Evolutionary conservation across 495 filamentous ascomycete genomes (phyloP).

Genomic region (Durotheca rogersii): DNA sequence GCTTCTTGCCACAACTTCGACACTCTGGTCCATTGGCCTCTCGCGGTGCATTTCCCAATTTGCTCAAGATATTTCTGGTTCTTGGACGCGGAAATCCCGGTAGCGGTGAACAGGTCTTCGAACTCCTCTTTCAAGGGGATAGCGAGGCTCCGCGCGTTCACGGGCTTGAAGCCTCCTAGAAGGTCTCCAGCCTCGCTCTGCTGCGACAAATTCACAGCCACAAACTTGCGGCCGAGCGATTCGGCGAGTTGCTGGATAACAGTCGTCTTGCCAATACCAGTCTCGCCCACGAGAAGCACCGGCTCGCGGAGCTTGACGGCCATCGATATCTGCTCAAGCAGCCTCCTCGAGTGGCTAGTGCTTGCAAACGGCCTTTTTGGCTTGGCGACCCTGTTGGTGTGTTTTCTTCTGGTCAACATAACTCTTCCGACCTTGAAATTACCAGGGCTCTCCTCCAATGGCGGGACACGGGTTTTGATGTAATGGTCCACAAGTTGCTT

Average conservation of each 20-base stretch:
- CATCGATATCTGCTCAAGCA: slow-evolving; percentile 82
- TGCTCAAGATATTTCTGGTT: slow-evolving; percentile 83
- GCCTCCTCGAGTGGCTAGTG: slow-evolving; percentile 66
- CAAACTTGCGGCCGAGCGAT: slow-evolving; percentile 75
- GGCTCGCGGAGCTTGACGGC: slow-evolving; percentile 83
- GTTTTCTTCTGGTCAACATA: slow-evolving; percentile 50
- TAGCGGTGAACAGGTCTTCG: slow-evolving; percentile 79
- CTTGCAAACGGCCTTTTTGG: slow-evolving; percentile 64
- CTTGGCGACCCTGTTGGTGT: slow-evolving; percentile 44
- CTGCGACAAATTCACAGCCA: slow-evolving; percentile 92
- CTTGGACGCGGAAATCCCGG: slow-evolving; percentile 75
- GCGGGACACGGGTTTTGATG: slow-evolving; percentile 65
- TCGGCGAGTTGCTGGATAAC: slow-evolving; percentile 90
- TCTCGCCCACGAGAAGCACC: slow-evolving; percentile 91
- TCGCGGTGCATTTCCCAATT: slow-evolving; percentile 73
- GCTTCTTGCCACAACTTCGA: slow-evolving; percentile 88
- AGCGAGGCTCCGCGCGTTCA: slow-evolving; percentile 82
- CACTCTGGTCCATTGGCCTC: slow-evolving; percentile 78
- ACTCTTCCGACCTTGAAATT: slow-evolving; percentile 68
- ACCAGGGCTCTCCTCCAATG: slow-evolving; percentile 57
- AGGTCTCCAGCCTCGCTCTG: slow-evolving; percentile 95
- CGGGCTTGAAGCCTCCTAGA: slow-evolving; percentile 92
- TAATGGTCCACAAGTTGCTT: slow-evolving; percentile 73
- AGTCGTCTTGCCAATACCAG: slow-evolving; percentile 96
- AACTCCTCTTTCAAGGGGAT: slow-evolving; percentile 93